Evolutionary conservation across 2,329 filamentous ascomycete species (phyloP).

Genomic region (Fusarium robinianum): DNA sequence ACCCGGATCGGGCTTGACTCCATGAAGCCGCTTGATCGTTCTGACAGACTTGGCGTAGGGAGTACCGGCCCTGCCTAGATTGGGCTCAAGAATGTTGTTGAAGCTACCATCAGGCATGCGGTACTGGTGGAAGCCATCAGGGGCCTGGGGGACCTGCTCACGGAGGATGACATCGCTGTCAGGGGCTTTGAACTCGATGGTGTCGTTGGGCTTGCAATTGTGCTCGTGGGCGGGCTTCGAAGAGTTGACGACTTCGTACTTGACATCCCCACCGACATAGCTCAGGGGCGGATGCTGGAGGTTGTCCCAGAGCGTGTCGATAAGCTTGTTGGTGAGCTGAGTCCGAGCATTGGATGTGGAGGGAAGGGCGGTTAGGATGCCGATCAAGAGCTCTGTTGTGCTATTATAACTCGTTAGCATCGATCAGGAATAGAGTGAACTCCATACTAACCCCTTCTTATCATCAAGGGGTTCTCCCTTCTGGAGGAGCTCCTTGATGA

Average conservation of each 20-base stretch:
- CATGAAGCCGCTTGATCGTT: slow-evolving; percentile 59
- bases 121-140: slow-evolving; percentile 44
- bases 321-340: slow-evolving; percentile 53
- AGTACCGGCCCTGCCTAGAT: slow-evolving; percentile 67
- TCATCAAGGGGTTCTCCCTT: slow-evolving; percentile 63
- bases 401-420: slow-evolving; percentile 33
- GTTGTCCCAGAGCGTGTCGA: slow-evolving; percentile 58
- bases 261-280: slow-evolving; percentile 48
- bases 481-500: slow-evolving; percentile 39
- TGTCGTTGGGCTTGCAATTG: slow-evolving; percentile 39
- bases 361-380: slow-evolving; percentile 46
- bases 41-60: slow-evolving; percentile 71
- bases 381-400: slow-evolving; percentile 47
- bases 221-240: slow-evolving; percentile 41
- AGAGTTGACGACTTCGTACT: slow-evolving; percentile 43
- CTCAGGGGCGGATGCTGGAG: slow-evolving; percentile 58
- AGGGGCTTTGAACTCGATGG: slow-evolving; percentile 48
- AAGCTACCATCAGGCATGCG: slow-evolving; percentile 46
- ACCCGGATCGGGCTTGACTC: slow-evolving; percentile 65
- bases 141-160: slow-evolving; percentile 43
- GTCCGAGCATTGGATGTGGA: slow-evolving; percentile 40
- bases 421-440: not conserved
- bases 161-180: slow-evolving; percentile 44
- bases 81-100: slow-evolving; percentile 65
- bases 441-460: slow-evolving; percentile 48